Percentiles rank a stretch among this genome's conserved stretches.
These are phyloP conservation scores for Fonsecaea erecta DNA, from an alignment of 2,329 filamentous ascomycete genomes.

Conservation along the genomic window DNA sequence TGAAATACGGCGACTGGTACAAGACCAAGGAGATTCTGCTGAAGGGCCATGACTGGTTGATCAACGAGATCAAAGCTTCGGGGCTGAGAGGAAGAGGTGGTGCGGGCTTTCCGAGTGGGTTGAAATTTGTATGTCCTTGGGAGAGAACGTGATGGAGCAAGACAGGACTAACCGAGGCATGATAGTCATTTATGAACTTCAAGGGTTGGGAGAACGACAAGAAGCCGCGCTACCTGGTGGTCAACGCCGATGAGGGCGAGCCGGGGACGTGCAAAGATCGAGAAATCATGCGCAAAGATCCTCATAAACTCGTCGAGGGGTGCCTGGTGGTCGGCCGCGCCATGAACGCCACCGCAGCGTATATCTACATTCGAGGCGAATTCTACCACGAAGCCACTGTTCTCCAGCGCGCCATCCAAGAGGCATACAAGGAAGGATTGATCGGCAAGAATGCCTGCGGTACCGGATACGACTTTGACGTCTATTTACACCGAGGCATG, in stretches of 20 bases:
- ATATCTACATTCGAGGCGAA: conserved; percentile 99
- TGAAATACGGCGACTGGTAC: conserved; percentile 99
- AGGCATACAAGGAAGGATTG: conserved; percentile 90
- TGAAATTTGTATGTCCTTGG: conserved; percentile 86
- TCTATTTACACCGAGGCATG: conserved; percentile 94
- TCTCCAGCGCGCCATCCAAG: conserved; percentile 93
- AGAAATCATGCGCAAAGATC: conserved; percentile 99
- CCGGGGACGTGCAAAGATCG: conserved; percentile 99
- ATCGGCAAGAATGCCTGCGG: conserved; percentile 99
- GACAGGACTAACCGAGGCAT: neutral
- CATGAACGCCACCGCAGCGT: conserved; percentile 98
- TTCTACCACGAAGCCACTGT: conserved; percentile 96
- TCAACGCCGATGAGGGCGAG: conserved; percentile 98
- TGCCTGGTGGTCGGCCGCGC: conserved; percentile 93
- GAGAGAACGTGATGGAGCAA: neutral
- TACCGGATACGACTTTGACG: conserved; percentile 96
- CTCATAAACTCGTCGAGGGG: conserved; percentile 97
- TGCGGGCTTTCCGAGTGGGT: conserved; percentile 94
- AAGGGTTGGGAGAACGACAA: conserved; percentile 99
- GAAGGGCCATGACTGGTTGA: conserved; percentile 99
- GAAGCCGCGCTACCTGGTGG: conserved; percentile 93
- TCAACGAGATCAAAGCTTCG: conserved; percentile 94
- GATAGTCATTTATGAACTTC: conserved; percentile 99
- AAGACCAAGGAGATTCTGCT: conserved; percentile 98
- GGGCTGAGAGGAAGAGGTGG: conserved; percentile 94